Conservation (phyloP, 179 eudicot genomes). For the Sideroxylon spinosum region DNA sequence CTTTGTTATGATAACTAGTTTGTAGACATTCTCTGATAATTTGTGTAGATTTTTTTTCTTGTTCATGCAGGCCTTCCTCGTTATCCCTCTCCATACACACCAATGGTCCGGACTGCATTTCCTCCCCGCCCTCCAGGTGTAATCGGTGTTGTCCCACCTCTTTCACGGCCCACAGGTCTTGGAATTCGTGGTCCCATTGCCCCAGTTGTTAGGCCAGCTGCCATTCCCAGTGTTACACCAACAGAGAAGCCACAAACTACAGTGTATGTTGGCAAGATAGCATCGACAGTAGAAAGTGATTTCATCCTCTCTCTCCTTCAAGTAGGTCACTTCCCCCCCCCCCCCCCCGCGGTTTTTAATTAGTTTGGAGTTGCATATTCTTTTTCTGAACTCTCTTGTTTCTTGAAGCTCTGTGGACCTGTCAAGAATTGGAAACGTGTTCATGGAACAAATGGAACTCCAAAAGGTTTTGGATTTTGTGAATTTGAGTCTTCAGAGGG, state of each 20-base stretch:
- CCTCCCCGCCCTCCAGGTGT: slow-evolving; percentile 62
- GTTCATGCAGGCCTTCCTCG: slow-evolving; percentile 72
- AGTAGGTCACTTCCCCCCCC: slow-evolving; percentile 30
- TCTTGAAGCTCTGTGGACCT: slow-evolving; percentile 85
- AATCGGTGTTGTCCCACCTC: slow-evolving; percentile 47
- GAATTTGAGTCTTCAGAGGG: slow-evolving; percentile 97
- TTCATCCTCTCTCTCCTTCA: slow-evolving; percentile 79
- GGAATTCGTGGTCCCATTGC: slow-evolving; percentile 67
- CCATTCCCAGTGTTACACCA: slow-evolving; percentile 45
- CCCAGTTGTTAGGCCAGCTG: slow-evolving; percentile 54
- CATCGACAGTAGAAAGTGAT: slow-evolving; percentile 82
- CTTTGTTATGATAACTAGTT: neutral
- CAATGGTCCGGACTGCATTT: slow-evolving; percentile 58
- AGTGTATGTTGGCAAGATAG: slow-evolving; percentile 88
- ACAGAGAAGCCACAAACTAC: slow-evolving; percentile 83
- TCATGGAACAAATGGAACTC: slow-evolving; percentile 75
- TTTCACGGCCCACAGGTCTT: slow-evolving; percentile 58
- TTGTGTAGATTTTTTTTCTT: slow-evolving; percentile 59
- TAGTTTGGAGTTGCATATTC: neutral
- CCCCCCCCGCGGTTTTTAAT: neutral
- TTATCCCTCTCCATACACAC: slow-evolving; percentile 55
- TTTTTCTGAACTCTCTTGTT: slow-evolving; percentile 16
- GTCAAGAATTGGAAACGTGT: slow-evolving; percentile 95
- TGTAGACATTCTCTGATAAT: slow-evolving; percentile 46
- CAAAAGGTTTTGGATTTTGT: slow-evolving; percentile 79